A percentile compares a stretch with the other conserved stretches of the same genome.
Evolutionary conservation across 2,329 filamentous ascomycete genomes (phyloP).

Genomic region (Hysterium pulicare): DNA sequence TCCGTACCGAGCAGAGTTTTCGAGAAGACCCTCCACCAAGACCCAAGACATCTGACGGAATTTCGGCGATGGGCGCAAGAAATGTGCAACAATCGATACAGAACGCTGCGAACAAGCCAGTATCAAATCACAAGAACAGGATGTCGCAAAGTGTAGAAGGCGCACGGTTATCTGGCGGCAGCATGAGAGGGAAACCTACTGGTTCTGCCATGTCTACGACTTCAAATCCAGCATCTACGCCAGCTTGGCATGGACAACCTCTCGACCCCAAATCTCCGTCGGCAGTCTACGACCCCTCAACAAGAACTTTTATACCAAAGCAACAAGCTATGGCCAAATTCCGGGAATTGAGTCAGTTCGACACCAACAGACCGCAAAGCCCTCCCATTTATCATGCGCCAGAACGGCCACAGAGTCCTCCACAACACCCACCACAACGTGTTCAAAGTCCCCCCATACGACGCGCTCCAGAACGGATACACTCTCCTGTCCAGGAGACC

Average conservation of each 20-base stretch:
- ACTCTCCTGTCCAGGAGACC: too few relatives aligned
- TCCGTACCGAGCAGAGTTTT: slow-evolving; percentile 27
- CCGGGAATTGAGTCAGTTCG: slow-evolving; percentile 26
- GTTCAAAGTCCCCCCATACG: background rate
- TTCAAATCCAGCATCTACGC: slow-evolving; percentile 4
- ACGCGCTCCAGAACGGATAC: background rate
- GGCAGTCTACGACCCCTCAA: slow-evolving; percentile 36
- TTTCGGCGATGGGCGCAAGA: slow-evolving; percentile 17
- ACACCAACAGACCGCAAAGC: slow-evolving; percentile 9
- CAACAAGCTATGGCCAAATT: slow-evolving; percentile 34
- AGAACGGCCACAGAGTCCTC: slow-evolving; percentile 5
- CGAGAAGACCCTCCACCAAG: slow-evolving; percentile 23
- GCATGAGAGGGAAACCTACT: slow-evolving; percentile 48
- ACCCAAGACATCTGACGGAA: slow-evolving; percentile 24
- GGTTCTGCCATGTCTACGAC: slow-evolving; percentile 44
- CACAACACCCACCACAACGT: background rate
- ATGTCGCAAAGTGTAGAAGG: slow-evolving; percentile 35
- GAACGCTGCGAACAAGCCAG: slow-evolving; percentile 36
- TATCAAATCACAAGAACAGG: slow-evolving; percentile 42
- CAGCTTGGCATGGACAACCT: slow-evolving; percentile 14
- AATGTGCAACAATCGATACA: slow-evolving; percentile 31
- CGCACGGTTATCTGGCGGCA: slow-evolving; percentile 48
- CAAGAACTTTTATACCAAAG: slow-evolving; percentile 35
- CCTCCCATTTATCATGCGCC: slow-evolving; percentile 1
- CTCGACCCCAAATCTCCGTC: slow-evolving; percentile 36